Percentiles rank a stretch among this genome's conserved stretches.
Conservation (phyloP, 1,139 yeast genomes). For the Suzukiozyma palmioleophila region DNA sequence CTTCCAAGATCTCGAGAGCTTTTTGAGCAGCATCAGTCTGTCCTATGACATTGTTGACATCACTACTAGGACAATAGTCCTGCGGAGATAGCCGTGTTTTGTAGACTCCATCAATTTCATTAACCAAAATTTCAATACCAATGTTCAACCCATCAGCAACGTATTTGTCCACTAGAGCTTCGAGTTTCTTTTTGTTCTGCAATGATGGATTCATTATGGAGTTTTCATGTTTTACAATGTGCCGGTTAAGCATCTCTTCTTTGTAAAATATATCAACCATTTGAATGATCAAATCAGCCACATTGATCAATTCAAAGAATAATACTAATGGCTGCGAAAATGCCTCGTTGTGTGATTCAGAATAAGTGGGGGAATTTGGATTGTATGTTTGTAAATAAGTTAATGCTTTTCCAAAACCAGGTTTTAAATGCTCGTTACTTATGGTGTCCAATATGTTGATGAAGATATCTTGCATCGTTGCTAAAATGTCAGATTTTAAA, state of each 20-base stretch:
- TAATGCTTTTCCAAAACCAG: constrained; percentile 82
- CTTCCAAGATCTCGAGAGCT: constrained; percentile 57
- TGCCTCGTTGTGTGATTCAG: constrained; percentile 11
- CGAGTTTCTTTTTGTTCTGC: constrained; percentile 77
- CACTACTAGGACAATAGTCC: constrained; percentile 31
- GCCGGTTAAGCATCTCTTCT: constrained; percentile 67
- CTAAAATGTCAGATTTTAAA: constrained; percentile 25
- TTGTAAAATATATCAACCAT: constrained; percentile 90
- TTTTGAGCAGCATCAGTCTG: constrained; percentile 70
- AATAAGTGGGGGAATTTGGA: constrained; percentile 34
- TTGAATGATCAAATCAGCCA: constrained; percentile 89
- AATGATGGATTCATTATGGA: constrained; percentile 79
- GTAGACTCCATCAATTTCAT: constrained; percentile 54
- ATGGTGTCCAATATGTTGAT: constrained; percentile 59
- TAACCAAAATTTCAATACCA: constrained; percentile 83
- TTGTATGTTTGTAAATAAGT: constrained; percentile 65
- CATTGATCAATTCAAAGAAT: constrained; percentile 85
- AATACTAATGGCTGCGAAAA: constrained; percentile 78
- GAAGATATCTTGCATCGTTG: constrained; percentile 55
- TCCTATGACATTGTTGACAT: constrained; percentile 27
- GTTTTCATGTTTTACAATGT: constrained; percentile 60
- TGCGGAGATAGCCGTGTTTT: constrained; percentile 20
- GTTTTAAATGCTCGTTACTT: constrained; percentile 68
- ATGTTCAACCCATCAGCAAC: constrained; percentile 91
- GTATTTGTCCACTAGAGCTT: constrained; percentile 73